Percentiles rank a stretch among this genome's conserved stretches.
Conservation (phyloP, 2,329 filamentous ascomycete species). For the Zymoseptoria crescenta region DNA sequence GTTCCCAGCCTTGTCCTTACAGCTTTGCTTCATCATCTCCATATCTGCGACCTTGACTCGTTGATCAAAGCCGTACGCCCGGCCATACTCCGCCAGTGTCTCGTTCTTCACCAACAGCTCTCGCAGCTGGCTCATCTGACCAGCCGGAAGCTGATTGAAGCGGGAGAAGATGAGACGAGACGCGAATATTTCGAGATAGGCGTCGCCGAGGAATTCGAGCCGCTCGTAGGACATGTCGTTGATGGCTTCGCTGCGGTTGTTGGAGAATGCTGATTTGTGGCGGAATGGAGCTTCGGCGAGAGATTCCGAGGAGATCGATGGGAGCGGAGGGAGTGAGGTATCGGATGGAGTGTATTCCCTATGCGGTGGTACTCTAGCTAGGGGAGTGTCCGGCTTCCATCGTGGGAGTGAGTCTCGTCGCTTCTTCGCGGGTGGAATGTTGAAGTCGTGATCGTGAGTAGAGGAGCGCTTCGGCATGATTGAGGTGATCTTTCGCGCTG, state of each 20-base stretch:
- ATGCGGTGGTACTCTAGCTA: background rate
- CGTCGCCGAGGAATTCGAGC: slow-evolving; percentile 83
- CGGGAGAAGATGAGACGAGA: slow-evolving; percentile 67
- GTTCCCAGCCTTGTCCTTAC: slow-evolving; percentile 17
- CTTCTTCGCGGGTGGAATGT: background rate
- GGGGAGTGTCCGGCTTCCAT: background rate
- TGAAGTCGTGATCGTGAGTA: background rate
- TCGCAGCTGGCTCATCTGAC: slow-evolving; percentile 65
- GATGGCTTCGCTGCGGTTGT: slow-evolving; percentile 17
- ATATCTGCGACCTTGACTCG: slow-evolving; percentile 46
- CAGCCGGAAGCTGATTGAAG: slow-evolving; percentile 58
- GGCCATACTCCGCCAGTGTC: slow-evolving; percentile 62
- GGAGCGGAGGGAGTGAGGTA: slow-evolving; percentile 22
- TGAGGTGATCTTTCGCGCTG: background rate
- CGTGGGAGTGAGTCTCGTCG: background rate
- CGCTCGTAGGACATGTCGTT: slow-evolving; percentile 57
- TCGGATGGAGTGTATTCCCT: background rate
- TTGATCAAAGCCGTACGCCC: slow-evolving; percentile 62
- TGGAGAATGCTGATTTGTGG: slow-evolving; percentile 24
- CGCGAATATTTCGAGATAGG: slow-evolving; percentile 71
- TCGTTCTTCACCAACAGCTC: slow-evolving; percentile 75
- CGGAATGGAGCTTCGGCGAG: slow-evolving; percentile 26
- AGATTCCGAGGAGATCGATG: slow-evolving; percentile 16
- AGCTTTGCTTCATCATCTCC: slow-evolving; percentile 1
- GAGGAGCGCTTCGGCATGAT: background rate